Percentiles rank a stretch among this genome's conserved stretches.
phyloP scores from a whole-genome alignment of 108 stramenopile species.

The Skeletonema marinoi region DNA sequence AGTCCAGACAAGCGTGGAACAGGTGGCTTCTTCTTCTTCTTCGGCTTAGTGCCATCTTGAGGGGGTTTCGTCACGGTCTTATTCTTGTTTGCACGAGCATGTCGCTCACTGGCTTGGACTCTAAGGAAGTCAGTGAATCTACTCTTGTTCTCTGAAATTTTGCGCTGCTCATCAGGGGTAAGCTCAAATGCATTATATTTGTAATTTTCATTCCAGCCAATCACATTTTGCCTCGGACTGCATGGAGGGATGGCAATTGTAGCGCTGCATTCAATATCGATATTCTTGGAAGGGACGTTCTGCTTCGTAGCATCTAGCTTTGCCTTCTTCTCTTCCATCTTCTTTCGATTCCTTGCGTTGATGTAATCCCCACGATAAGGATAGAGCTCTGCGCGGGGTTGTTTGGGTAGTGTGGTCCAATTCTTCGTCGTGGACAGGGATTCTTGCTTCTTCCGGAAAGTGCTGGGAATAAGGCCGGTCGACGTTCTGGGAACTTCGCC shows the following conservation, averaged over 20 bases:
- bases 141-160: slow-evolving; percentile 20
- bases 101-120: slow-evolving; percentile 16
- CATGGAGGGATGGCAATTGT: not conserved
- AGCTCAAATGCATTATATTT: slow-evolving; percentile 15
- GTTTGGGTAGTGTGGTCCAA: slow-evolving; percentile 5
- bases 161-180: slow-evolving; percentile 7
- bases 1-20: slow-evolving; percentile 25
- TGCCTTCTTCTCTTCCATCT: not conserved
- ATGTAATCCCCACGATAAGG: slow-evolving; percentile 33
- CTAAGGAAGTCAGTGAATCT: slow-evolving; percentile 14
- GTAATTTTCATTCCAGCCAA: slow-evolving; percentile 4
- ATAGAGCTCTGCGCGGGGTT: slow-evolving; percentile 16
- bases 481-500: slow-evolving; percentile 12
- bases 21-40: slow-evolving; percentile 19
- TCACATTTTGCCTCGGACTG: slow-evolving; percentile 1
- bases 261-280: not conserved
- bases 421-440: not conserved
- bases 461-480: slow-evolving; percentile 26
- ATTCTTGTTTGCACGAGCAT: not conserved
- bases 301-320: not conserved
- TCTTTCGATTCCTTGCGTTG: slow-evolving; percentile 17
- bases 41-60: not conserved
- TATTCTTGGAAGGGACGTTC: not conserved
- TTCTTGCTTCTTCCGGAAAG: slow-evolving; percentile 7
- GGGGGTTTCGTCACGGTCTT: not conserved